Evolutionary conservation across 768 basidiomycete species (phyloP), one percentile per base, ranked within the genome.

Genomic region (Russula emetica): DNA sequence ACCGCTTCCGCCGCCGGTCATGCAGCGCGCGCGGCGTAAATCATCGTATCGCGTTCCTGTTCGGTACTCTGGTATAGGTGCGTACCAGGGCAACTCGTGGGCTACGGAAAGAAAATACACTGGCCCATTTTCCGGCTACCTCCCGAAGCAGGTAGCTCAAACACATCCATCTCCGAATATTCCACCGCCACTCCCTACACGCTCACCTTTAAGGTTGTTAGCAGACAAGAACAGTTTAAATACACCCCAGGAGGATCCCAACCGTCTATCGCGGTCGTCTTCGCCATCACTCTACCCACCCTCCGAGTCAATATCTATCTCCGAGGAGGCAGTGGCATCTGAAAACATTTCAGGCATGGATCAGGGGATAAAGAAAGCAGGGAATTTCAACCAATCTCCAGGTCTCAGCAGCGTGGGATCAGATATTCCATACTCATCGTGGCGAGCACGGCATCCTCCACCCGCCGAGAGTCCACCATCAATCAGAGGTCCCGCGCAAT

Each of bases 401-500:
- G 49, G 9, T 18, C 40, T 52, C 49, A 26, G 32, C 40, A 8
- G 49, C 32, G 40, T 38, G 20, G 50, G 52, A 32, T 57, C 63
- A 34, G 34, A 52, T 16, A 38, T 30, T 42, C 22, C 34, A 13
- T 61, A 59, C 24, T 40, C 36, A 24, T 24, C 32, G 20, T 67
- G 55, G 26, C 62, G 47, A 16, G 22, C 34, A 24, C 55, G 32
- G 14, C 42, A 42, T 32, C 60, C 63, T n/a, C n/a, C 63, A 5
- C 36, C 22, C 18, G 30, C 61, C 8, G 30, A 26, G 26, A 28
- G 30, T 52, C 53, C 62, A 1, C 24, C 30, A 22, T 57, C 55
- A n/a, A 55, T 44, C 20, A 30, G 8, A 24, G 38, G 62, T n/a
- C 50, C 60, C 13, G 56, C 49, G n/a, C 7, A 83, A 81, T 11